phyloP scores from a whole-genome alignment of 202 grass and related monocot species.

The Zizania palustris region DNA sequence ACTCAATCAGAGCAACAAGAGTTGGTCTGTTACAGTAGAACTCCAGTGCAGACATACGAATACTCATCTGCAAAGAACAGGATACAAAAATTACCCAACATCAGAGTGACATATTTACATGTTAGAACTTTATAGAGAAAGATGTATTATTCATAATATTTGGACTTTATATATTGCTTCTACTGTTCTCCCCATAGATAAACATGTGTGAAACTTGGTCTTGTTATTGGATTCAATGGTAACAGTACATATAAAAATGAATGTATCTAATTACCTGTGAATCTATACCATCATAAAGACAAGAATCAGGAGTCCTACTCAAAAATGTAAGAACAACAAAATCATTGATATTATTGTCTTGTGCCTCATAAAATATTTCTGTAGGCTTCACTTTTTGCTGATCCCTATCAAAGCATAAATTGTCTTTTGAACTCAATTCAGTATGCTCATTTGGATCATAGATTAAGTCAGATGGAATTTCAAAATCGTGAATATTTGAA shows the following conservation, averaged over 20 bases:
- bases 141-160: constrained; percentile 4
- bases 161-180: background rate
- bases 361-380: constrained; percentile 90
- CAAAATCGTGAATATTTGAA: constrained; percentile 48
- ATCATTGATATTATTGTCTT: constrained; percentile 75
- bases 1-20: constrained; percentile 94
- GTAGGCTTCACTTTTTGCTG: constrained; percentile 43
- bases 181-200: background rate
- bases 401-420: constrained; percentile 47
- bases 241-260: background rate
- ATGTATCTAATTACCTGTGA: constrained; percentile 69
- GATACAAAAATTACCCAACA: constrained; percentile 22
- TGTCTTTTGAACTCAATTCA: constrained; percentile 32
- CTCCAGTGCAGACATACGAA: constrained; percentile 84
- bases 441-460: constrained; percentile 41
- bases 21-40: constrained; percentile 96
- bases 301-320: constrained; percentile 80
- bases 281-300: constrained; percentile 89
- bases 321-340: constrained; percentile 90
- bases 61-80: constrained; percentile 79
- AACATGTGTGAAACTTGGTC: background rate
- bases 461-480: constrained; percentile 42
- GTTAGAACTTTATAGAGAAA: background rate
- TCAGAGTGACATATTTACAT: background rate
- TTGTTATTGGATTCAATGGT: background rate